A percentile compares a stretch with the other conserved stretches of the same genome.
Conservation (phyloP, 139 green algal species). For the Yamagishiella unicocca region DNA sequence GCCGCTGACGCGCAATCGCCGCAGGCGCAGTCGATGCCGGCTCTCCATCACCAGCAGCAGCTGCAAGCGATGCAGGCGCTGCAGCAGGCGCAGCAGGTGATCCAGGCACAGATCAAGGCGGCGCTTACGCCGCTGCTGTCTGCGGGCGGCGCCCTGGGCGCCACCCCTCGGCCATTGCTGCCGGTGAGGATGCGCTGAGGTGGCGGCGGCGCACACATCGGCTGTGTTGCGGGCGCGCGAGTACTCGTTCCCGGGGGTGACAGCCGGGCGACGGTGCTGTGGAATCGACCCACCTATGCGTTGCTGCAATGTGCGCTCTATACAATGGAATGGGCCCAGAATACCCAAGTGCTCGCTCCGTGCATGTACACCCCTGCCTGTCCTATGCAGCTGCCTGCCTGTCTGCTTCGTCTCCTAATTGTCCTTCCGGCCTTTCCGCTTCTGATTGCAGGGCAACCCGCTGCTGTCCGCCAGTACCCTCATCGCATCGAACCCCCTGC, state of each 20-base stretch:
- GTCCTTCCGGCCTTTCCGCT: not conserved
- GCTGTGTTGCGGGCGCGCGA: not conserved
- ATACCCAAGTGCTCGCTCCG: no score
- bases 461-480: not conserved
- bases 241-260: not conserved
- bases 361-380: not conserved
- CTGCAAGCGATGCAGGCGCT: not conserved
- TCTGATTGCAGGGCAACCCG: not conserved
- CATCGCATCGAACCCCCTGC: not conserved
- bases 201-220: not conserved
- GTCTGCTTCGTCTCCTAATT: not conserved
- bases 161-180: not conserved
- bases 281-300: no score
- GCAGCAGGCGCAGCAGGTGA: not conserved
- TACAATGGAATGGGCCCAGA: no score
- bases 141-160: not conserved
- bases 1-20: not conserved
- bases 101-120: conserved; percentile 23
- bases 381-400: not conserved
- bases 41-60: conserved; percentile 25
- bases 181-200: not conserved
- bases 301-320: no score
- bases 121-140: not conserved
- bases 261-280: no score
- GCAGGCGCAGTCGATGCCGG: not conserved